Percentiles rank a stretch among this genome's conserved stretches.
Evolutionary conservation across 148 eudicot genomes (phyloP).

Genomic region (Persicaria maculosa): DNA sequence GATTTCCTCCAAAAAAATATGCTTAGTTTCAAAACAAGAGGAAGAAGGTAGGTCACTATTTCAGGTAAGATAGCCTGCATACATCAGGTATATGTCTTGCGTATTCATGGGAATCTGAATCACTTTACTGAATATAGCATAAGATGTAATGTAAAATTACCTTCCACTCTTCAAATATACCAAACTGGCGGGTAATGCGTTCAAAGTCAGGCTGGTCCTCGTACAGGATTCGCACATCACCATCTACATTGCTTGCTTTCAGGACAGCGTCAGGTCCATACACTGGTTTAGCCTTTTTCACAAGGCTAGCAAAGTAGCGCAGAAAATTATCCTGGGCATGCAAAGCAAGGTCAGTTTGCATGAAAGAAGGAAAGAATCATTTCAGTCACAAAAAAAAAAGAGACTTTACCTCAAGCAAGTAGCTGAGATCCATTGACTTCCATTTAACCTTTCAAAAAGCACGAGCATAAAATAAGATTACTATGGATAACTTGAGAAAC

Average conservation of each 20-base stretch:
- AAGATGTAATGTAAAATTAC: conserved; percentile 26
- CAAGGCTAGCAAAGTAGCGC: conserved; percentile 61
- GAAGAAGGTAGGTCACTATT: not conserved
- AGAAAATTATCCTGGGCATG: conserved; percentile 57
- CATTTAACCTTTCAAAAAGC: conserved; percentile 65
- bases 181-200: conserved; percentile 73
- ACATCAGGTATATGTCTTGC: too few relatives aligned
- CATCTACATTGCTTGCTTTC: conserved; percentile 52
- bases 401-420: conserved; percentile 71
- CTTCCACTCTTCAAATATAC: conserved; percentile 99
- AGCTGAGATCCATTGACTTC: conserved; percentile 90
- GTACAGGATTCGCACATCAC: conserved; percentile 77
- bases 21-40: not conserved
- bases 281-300: conserved; percentile 60
- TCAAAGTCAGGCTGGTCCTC: conserved; percentile 64
- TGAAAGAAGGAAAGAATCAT: conserved; percentile 10
- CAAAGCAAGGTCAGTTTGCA: not conserved
- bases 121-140: not conserved
- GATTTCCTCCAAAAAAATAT: not conserved
- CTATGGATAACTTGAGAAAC: conserved; percentile 1
- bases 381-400: not conserved
- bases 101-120: conserved; percentile 5
- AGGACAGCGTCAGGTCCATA: conserved; percentile 45
- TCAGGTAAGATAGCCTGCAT: not conserved
- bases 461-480: not conserved